Evolutionary conservation across 257 asterid species (phyloP).

Genomic region (Forsythia viridissima): DNA sequence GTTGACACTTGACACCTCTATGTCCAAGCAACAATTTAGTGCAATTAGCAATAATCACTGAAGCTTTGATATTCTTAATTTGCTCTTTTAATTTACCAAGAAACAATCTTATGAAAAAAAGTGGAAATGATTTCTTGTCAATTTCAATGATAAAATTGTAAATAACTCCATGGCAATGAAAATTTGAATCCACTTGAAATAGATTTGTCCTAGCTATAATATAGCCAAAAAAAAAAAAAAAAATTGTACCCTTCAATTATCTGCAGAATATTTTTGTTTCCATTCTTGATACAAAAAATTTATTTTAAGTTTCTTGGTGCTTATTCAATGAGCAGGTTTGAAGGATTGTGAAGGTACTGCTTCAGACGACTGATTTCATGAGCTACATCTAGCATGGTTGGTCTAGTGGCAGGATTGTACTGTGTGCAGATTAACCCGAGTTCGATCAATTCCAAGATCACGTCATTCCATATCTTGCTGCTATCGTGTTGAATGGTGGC

Average conservation of each 20-base stretch:
- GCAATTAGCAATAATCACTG: not conserved
- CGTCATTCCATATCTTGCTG: constrained; percentile 43
- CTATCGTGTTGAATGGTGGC: constrained; percentile 15
- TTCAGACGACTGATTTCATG: constrained; percentile 56
- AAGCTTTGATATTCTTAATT: not conserved
- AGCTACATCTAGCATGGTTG: constrained; percentile 75
- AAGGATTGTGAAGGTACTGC: constrained; percentile 47
- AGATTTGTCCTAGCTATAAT: not conserved
- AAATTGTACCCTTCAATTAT: not conserved
- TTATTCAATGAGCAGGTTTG: constrained; percentile 36
- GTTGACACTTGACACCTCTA: not conserved
- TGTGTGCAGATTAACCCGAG: constrained; percentile 74
- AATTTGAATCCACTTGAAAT: not conserved
- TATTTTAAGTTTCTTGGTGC: constrained; percentile 22
- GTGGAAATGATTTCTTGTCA: not conserved
- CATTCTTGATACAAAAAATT: not conserved
- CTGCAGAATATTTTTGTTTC: not conserved
- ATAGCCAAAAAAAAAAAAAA: not conserved
- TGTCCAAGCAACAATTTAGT: not conserved
- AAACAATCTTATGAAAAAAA: not conserved
- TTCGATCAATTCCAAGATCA: constrained; percentile 60
- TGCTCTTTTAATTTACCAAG: not conserved
- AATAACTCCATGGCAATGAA: not conserved
- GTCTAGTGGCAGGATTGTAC: constrained; percentile 62
- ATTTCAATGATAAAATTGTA: not conserved